Conservation (phyloP, 2,329 filamentous ascomycete species). For the Aspergillus jensenii region DNA sequence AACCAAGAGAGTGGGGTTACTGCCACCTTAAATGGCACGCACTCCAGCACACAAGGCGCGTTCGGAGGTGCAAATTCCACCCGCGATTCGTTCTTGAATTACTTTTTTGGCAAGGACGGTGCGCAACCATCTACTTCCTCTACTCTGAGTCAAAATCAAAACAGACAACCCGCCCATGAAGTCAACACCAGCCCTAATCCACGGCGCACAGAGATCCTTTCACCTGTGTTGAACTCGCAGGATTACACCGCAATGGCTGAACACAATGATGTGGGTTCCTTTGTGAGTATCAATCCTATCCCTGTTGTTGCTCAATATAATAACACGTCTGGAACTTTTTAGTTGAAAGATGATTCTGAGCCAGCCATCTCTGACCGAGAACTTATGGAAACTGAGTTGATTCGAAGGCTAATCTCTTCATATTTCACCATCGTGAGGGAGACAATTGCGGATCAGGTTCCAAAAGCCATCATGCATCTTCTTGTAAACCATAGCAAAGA, state of each 20-base stretch:
- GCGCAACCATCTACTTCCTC: slow-evolving; percentile 47
- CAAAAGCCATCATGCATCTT: slow-evolving; percentile 98
- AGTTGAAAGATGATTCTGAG: slow-evolving; percentile 58
- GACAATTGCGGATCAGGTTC: slow-evolving; percentile 97
- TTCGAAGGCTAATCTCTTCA: slow-evolving; percentile 91
- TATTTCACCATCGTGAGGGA: slow-evolving; percentile 99
- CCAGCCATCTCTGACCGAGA: slow-evolving; percentile 92
- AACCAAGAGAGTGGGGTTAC: slow-evolving; percentile 65
- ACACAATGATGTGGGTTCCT: slow-evolving; percentile 44
- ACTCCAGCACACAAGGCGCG: slow-evolving; percentile 62
- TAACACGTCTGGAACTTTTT: background rate
- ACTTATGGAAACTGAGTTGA: slow-evolving; percentile 95
- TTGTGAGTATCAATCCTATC: slow-evolving; percentile 44
- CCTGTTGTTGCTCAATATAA: slow-evolving; percentile 1
- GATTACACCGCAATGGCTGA: slow-evolving; percentile 40
- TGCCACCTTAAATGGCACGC: slow-evolving; percentile 65
- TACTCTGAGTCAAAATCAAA: slow-evolving; percentile 41
- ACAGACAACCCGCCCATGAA: slow-evolving; percentile 75
- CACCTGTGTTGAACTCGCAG: slow-evolving; percentile 46
- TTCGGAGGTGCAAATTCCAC: slow-evolving; percentile 64
- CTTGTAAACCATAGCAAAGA: slow-evolving; percentile 98
- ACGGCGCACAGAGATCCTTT: slow-evolving; percentile 59
- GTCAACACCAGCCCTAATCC: slow-evolving; percentile 82
- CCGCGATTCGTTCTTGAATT: slow-evolving; percentile 92
- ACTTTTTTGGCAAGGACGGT: slow-evolving; percentile 95